A percentile compares a stretch with the other conserved stretches of the same genome.
Evolutionary conservation across 2,329 filamentous ascomycete species (phyloP).

Genomic region (Talaromyces sp.): DNA sequence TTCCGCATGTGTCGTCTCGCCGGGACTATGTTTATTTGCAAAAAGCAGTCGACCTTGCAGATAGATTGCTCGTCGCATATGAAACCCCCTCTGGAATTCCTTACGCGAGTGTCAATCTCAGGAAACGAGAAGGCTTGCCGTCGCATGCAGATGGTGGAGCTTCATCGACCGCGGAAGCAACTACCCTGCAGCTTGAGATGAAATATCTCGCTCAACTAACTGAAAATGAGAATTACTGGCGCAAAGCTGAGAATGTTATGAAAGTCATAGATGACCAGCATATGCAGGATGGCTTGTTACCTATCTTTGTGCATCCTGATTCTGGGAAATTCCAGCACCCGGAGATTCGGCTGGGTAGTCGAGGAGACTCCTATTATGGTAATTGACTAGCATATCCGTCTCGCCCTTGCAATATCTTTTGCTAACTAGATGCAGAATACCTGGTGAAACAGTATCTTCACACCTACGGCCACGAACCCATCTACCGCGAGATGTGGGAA

Average conservation of each 20-base stretch:
- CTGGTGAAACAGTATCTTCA: constrained; percentile 96
- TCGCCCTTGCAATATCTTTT: background rate
- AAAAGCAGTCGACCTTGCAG: constrained; percentile 86
- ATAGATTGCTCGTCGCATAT: constrained; percentile 82
- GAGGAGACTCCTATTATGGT: constrained; percentile 90
- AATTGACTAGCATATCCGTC: background rate
- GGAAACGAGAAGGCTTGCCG: constrained; percentile 70
- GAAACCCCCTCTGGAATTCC: constrained; percentile 85
- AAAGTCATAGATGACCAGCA: constrained; percentile 80
- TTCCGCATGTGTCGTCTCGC: constrained; percentile 43
- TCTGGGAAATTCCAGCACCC: constrained; percentile 74
- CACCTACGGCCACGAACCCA: constrained; percentile 76
- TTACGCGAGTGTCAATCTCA: constrained; percentile 83
- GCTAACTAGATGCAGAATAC: constrained; percentile 62
- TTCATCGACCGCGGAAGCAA: constrained; percentile 88
- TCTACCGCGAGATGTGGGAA: constrained; percentile 90
- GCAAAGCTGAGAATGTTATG: constrained; percentile 86
- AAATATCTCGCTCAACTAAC: constrained; percentile 93
- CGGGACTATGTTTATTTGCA: constrained; percentile 92
- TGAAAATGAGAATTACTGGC: constrained; percentile 86
- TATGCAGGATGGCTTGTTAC: constrained; percentile 75
- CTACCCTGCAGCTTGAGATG: constrained; percentile 87
- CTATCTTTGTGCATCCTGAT: constrained; percentile 82
- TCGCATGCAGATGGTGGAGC: constrained; percentile 86
- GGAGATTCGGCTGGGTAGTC: constrained; percentile 86